These are phyloP conservation scores for Flaveria linearis DNA, from an alignment of 129 eudicot species.

Conservation along the genomic window DNA sequence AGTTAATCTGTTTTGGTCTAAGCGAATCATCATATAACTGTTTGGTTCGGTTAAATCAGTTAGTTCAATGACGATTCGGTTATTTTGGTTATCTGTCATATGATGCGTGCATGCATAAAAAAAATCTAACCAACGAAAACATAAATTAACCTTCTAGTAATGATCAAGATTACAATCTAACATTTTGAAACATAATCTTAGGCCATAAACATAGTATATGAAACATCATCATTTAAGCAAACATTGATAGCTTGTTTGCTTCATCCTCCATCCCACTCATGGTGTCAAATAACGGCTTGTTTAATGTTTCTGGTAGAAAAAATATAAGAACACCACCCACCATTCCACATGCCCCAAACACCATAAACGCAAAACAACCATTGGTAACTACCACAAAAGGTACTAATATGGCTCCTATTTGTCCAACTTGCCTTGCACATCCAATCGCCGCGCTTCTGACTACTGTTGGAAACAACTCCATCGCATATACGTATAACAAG, in stretches of 20 bases:
- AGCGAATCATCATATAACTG: too few relatives aligned
- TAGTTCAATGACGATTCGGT: too few relatives aligned
- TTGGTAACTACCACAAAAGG: conserved; percentile 73
- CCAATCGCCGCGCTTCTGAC: conserved; percentile 82
- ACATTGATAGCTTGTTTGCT: conserved; percentile 11
- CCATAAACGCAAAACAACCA: conserved; percentile 52
- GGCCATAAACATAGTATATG: too few relatives aligned
- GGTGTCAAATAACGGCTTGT: conserved; percentile 75
- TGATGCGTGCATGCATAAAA: too few relatives aligned
- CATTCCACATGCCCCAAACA: conserved; percentile 74
- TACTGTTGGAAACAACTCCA: conserved; percentile 89
- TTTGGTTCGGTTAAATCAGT: too few relatives aligned
- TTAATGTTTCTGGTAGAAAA: conserved; percentile 70
- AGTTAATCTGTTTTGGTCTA: too few relatives aligned
- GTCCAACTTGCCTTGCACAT: conserved; percentile 65
- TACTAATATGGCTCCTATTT: conserved; percentile 73
- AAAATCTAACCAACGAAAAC: too few relatives aligned
- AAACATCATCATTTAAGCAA: background rate
- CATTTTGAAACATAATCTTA: too few relatives aligned
- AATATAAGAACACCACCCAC: conserved; percentile 68
- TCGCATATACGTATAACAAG: conserved; percentile 65
- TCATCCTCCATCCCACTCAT: conserved; percentile 69
- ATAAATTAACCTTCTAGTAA: too few relatives aligned
- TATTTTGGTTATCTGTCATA: too few relatives aligned
- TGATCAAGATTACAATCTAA: too few relatives aligned